Base-by-base conservation (phyloP, 164 flowering plant genomes). In the Liriodendron chinense region DNA sequence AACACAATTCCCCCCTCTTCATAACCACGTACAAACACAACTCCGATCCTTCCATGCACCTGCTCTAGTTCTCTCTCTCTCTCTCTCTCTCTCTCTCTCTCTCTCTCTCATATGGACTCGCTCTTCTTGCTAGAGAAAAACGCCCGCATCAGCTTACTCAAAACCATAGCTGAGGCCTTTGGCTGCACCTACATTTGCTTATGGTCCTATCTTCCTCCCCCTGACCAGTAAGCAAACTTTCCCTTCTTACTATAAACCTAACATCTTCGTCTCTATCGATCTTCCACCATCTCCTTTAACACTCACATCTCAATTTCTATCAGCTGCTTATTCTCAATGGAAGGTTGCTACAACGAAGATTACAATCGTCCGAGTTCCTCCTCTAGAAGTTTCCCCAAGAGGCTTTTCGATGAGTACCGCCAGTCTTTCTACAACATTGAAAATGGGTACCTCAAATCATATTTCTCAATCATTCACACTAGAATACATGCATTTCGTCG, bases 151-250 rank as follows among this genome's bases (percentile, higher is more conserved):
- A 66, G 25, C 56, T 80, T 85, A 49, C 78, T 93, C 22, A 84
- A 67, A 65, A 20, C 61, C 20, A 24, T 89, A 1, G 80, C 83
- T 71, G 84, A 80, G 56, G 48, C 85, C 47, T 76, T 85, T 75
- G 89, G 88, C 43, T 85, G 87, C 83, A 77, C 86, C 65, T 90
- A 91, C 82, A 65, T 90, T 65, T 89, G 94, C 78, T 84, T 93
- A 43, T 91, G 98, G 98, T 82, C 84, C 18, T 89, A 85, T 74
- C 47, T 71, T n/a, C 85, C 87, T 18, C 78, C 57, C 16, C 85
- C 43, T 25, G 7, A 7, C 69, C 26, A 34, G 69, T 67, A 67
- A 67, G 69, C 14, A 67, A 34, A 64, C n/a, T 6, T 1, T 56
- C 7, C n/a, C 43, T 25, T 9, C n/a, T 22, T 56, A 16, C 13